phyloP scores from a whole-genome alignment of 495 filamentous ascomycete genomes.

The Neurospora cerealis region DNA sequence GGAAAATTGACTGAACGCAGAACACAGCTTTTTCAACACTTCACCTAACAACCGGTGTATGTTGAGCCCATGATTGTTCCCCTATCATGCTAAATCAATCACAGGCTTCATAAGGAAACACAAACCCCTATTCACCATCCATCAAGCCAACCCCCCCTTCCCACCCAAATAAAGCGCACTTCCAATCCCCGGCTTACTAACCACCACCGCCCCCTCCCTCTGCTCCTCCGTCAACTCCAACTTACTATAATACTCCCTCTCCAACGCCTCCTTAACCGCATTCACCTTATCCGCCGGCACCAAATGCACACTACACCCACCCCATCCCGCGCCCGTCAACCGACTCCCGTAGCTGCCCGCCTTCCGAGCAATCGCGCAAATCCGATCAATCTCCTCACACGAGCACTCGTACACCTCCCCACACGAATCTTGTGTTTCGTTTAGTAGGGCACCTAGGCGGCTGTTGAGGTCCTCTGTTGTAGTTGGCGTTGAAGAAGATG shows the following conservation, averaged over 20 bases:
- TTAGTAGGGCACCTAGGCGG: slow-evolving; percentile 74
- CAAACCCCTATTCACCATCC: not conserved
- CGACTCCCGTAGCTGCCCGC: slow-evolving; percentile 79
- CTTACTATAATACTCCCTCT: slow-evolving; percentile 73
- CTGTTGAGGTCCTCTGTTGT: slow-evolving; percentile 44
- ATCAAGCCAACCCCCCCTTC: slow-evolving; percentile 11
- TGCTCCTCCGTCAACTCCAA: slow-evolving; percentile 65
- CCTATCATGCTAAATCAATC: not conserved
- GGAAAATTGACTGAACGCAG: not conserved
- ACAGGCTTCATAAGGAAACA: not conserved
- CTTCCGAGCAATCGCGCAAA: slow-evolving; percentile 67
- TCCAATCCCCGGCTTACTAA: slow-evolving; percentile 74
- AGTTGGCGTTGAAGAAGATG: slow-evolving; percentile 9
- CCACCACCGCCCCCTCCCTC: slow-evolving; percentile 71
- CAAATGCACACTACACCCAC: slow-evolving; percentile 90
- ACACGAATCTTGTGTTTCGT: slow-evolving; percentile 81
- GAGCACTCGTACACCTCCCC: slow-evolving; percentile 80
- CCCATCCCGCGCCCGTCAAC: slow-evolving; percentile 93
- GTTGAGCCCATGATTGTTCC: not conserved
- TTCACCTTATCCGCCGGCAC: slow-evolving; percentile 78
- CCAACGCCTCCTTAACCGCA: slow-evolving; percentile 66
- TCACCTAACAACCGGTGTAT: not conserved
- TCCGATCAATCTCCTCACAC: slow-evolving; percentile 77
- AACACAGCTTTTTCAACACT: not conserved
- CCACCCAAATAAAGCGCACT: slow-evolving; percentile 40